Evolutionary conservation across 768 basidiomycete species (phyloP).

Genomic region (Russula ochroleuca): DNA sequence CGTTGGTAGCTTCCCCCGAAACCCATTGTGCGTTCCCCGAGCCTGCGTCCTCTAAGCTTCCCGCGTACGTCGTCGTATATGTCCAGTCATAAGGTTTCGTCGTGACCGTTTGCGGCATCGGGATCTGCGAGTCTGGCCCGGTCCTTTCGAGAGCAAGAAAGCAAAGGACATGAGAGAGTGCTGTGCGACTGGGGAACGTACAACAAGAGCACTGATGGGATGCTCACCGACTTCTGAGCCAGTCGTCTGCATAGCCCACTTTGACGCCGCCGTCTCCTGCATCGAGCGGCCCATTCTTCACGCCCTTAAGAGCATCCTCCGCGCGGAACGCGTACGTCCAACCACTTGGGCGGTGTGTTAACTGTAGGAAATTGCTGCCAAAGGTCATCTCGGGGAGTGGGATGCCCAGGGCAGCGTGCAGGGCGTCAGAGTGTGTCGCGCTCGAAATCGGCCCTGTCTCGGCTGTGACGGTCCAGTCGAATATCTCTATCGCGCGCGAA

Average conservation of each 20-base stretch:
- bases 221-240: conserved; percentile 81
- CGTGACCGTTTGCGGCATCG: conserved; percentile 64
- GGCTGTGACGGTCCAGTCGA: conserved; percentile 65
- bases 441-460: conserved; percentile 77
- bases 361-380: conserved; percentile 69
- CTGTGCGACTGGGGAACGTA: background rate
- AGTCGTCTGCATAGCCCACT: conserved; percentile 91
- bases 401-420: conserved; percentile 62
- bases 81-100: conserved; percentile 98
- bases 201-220: background rate
- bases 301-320: conserved; percentile 59
- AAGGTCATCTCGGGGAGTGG: conserved; percentile 98
- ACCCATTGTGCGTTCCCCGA: conserved; percentile 41
- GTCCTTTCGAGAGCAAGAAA: conserved; percentile 50
- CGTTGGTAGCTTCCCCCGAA: conserved; percentile 53
- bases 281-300: conserved; percentile 70
- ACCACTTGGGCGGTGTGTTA: conserved; percentile 61
- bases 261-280: conserved; percentile 89
- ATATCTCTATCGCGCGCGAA: conserved; percentile 61
- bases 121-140: conserved; percentile 55
- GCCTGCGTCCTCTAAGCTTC: conserved; percentile 40
- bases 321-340: conserved; percentile 67
- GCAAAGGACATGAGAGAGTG: background rate
- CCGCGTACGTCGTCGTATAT: conserved; percentile 85
- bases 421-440: conserved; percentile 64